Percentiles rank a stretch among this genome's conserved stretches.
Conservation (phyloP, 352 stramenopile genomes). For the Phytophthora constricta region DNA sequence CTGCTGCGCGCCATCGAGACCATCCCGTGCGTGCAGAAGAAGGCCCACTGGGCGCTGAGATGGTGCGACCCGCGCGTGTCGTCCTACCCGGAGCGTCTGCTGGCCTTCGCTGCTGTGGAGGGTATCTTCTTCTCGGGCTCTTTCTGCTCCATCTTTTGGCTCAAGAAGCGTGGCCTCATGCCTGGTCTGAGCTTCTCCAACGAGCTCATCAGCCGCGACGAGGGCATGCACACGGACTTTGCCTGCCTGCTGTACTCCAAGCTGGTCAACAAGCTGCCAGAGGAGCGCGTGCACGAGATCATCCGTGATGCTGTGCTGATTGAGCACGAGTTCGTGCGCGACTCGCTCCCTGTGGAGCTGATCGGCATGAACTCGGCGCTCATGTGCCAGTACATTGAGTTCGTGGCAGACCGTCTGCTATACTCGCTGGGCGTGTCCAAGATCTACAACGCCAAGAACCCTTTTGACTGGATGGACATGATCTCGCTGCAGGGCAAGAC, state of each 20-base stretch:
- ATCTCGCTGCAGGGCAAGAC: constrained; percentile 99
- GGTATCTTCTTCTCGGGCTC: constrained; percentile 99
- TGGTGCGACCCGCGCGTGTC: constrained; percentile 95
- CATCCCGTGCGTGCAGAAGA: constrained; percentile 97
- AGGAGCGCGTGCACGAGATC: constrained; percentile 94
- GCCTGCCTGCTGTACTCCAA: constrained; percentile 98
- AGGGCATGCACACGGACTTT: constrained; percentile 99
- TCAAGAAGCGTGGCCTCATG: constrained; percentile 99
- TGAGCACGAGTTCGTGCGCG: constrained; percentile 98
- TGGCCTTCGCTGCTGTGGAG: constrained; percentile 98
- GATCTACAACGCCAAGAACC: constrained; percentile 95
- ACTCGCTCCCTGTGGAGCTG: constrained; percentile 97
- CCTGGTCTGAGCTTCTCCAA: constrained; percentile 99
- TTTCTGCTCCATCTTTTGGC: constrained; percentile 99
- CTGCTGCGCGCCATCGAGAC: constrained; percentile 98
- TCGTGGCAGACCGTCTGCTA: constrained; percentile 96
- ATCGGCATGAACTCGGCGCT: constrained; percentile 99
- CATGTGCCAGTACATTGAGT: constrained; percentile 99
- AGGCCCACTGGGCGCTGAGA: constrained; percentile 96
- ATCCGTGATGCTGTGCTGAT: constrained; percentile 96
- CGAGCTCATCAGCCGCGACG: constrained; percentile 98
- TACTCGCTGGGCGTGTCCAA: constrained; percentile 92
- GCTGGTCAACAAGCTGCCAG: constrained; percentile 96
- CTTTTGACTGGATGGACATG: constrained; percentile 99
- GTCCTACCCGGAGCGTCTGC: constrained; percentile 96